phyloP scores from a whole-genome alignment of 164 flowering plant genomes.

The Saururus chinensis region DNA sequence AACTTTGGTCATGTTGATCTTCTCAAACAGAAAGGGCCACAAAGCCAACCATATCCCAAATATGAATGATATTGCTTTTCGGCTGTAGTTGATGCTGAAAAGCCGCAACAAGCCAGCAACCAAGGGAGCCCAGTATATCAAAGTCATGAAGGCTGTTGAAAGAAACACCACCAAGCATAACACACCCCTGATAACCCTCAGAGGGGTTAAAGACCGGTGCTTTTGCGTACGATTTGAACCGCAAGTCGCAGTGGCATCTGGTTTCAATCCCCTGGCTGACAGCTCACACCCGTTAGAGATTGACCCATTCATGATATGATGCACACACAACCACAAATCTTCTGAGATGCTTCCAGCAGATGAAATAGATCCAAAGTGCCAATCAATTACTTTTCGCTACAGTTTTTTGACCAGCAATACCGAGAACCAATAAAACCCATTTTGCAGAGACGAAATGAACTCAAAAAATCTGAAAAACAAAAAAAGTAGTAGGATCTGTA shows the following conservation, averaged over 20 bases:
- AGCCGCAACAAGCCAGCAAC: slow-evolving; percentile 36
- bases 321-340: no score
- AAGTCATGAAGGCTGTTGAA: slow-evolving; percentile 63
- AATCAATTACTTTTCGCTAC: no score
- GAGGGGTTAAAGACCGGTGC: slow-evolving; percentile 43
- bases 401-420: no score
- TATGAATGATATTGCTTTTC: slow-evolving; percentile 47
- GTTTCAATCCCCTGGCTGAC: no score
- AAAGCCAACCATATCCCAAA: slow-evolving; percentile 77
- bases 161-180: slow-evolving; percentile 57
- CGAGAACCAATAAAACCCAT: no score
- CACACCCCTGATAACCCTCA: slow-evolving; percentile 58
- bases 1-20: slow-evolving; percentile 77
- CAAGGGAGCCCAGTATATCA: slow-evolving; percentile 46
- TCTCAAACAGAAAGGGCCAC: slow-evolving; percentile 95
- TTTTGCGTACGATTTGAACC: slow-evolving; percentile 18
- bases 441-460: no score
- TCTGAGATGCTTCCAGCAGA: no score
- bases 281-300: no score
- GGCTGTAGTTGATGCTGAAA: slow-evolving; percentile 66
- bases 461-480: no score
- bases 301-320: no score
- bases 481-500: no score
- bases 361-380: no score
- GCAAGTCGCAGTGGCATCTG: slow-evolving; percentile 7